Base-by-base conservation (phyloP, 495 filamentous ascomycete species). In the Penicillium chermesinum region DNA sequence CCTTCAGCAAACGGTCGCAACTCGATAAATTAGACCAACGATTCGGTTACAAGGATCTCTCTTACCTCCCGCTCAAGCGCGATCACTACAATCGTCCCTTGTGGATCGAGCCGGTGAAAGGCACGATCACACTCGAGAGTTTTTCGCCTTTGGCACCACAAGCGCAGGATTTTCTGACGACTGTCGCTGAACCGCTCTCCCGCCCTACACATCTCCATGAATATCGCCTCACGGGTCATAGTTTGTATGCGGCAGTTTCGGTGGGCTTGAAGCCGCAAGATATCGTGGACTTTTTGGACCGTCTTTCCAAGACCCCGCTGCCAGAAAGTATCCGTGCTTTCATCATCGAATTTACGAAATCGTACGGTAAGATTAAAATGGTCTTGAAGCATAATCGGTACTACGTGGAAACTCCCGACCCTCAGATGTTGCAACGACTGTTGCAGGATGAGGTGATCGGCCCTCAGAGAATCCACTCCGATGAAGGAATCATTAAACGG, bases 321-420 rank as follows among this genome's bases (percentile, higher is more conserved):
- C 89, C 91, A 0, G 77, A 84, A 1, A 76, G 79, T n/a, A 88
- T 96, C 40, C 78, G 79, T 46, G 68, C 75, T 12, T 96, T 89
- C 61, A 93, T 99, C 57, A 74, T 82, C 49, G 81, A 84, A 33
- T 89, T 87, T 58, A 95, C 91, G 6, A 82, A 85, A 47, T 90
- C 86, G 17, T 97, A 91, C 63, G 93, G 93, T 33, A 96, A 97
- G 65, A 89, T 95, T 32, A 93, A 95, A 68, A 79, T 97, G 32
- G 93, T 97, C 17, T 68, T 97, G 48, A 95, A 96, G 63, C 83
- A 96, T 58, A 97, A 91, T 53, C 84, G 84, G 47, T 96, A 93
- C 65, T 97, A 86, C 61, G 82, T 97, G 50, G 93, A 99, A 69
- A 95, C 87, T 53, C 79, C 84, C 4, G 91, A 97, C 60, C 83